Evolutionary conservation across 2,329 filamentous ascomycete genomes (phyloP), one percentile per base, ranked within the genome.

Genomic region (Pyricularia pennisetigena): DNA sequence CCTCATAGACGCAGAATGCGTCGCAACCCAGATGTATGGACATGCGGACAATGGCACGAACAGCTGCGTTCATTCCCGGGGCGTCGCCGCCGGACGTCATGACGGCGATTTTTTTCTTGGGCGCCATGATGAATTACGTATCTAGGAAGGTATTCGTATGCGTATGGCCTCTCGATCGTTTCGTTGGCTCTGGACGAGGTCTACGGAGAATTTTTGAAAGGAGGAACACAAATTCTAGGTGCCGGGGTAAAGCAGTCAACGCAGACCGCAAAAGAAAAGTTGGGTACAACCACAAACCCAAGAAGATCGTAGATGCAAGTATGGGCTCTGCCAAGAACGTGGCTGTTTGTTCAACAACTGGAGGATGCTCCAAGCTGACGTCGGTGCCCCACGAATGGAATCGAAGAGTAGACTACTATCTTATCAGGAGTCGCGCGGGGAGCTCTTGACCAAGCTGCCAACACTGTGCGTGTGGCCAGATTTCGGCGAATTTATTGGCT

Each of bases 71-170:
- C 94, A 97, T 97, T 77, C 94, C 94, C 2, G 93, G 94, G 72
- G 93, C 92, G 84, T 97, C 94, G 75, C 94, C 94, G 76, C 94
- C 94, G 73, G 92, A 96, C 75, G 94, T 97, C 90, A 97, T 93
- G 78, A 97, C 88, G 72, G 90, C 94, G 77, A 97, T 94, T 79
- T 86, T 87, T 79, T 88, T 87, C 75, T 82, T 86, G 69, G 79
- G 76, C 63, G 79, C 78, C 83, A 85, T 83, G 67, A 69, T 76
- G 71, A 68, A 59, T 61, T 61, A 26, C 57, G 57, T 24, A 9
- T 61, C 4, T 24, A 61, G 16, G 41, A n/a, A 29, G 63, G 63
- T 35, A 20, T 24, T 65, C 28, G 35, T 65, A 54, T 54, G 20
- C 20, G 41, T 54, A n/a, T 54, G 41, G 41, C 20, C 41, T n/a